phyloP scores from a whole-genome alignment of 805 yeast species.

The Metschnikowia noctiluminum region DNA sequence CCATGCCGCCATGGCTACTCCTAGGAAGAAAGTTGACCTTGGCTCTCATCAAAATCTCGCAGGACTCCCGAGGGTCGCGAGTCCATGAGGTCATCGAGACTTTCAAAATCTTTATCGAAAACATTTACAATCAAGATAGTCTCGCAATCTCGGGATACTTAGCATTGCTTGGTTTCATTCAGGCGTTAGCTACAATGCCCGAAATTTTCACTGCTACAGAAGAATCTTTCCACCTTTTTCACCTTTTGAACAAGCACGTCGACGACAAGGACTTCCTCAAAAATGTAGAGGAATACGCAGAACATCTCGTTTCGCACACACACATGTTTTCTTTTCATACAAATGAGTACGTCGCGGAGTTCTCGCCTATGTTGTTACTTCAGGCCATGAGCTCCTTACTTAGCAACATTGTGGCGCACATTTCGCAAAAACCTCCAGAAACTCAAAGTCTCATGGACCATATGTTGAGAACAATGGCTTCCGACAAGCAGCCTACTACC shows the following conservation, averaged over 20 bases:
- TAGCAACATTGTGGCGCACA: conserved; percentile 32
- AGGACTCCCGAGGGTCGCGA: conserved; percentile 20
- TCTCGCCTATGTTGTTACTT: conserved; percentile 35
- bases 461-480: conserved; percentile 26
- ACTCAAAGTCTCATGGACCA: conserved; percentile 23
- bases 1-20: conserved; percentile 33
- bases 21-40: conserved; percentile 32
- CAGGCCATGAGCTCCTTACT: conserved; percentile 33
- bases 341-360: conserved; percentile 27
- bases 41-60: conserved; percentile 32
- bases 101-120: conserved; percentile 26
- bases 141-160: conserved; percentile 32
- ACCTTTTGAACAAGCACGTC: conserved; percentile 32
- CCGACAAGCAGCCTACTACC: conserved; percentile 7
- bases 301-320: conserved; percentile 11
- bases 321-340: conserved; percentile 17
- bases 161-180: conserved; percentile 33
- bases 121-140: conserved; percentile 20
- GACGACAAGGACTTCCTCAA: conserved; percentile 38
- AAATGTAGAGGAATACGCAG: conserved; percentile 32
- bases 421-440: conserved; percentile 18
- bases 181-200: conserved; percentile 29
- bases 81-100: conserved; percentile 25
- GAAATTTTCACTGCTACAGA: conserved; percentile 23
- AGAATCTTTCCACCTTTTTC: conserved; percentile 29